Evolutionary conservation across 176 grass and related monocot species (phyloP), one percentile per base, ranked within the genome.

Genomic region (Carex kokanica): DNA sequence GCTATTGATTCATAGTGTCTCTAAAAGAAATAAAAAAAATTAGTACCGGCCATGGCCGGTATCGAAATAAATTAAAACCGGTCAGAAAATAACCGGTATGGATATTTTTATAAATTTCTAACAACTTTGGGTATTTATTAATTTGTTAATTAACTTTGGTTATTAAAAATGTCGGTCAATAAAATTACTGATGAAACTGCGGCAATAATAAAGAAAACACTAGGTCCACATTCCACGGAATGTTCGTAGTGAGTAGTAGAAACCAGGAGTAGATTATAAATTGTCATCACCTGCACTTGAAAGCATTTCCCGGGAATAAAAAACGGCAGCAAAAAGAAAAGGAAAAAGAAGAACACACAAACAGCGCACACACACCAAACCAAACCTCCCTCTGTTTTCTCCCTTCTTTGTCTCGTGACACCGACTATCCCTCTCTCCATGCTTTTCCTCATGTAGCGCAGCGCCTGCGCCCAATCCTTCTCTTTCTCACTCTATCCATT

Each of bases 341-440:
- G 31, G 72, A 53, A 75, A 54, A 54, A 51, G 3, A 73, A 49
- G 18, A 47, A 73, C 32, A 66, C 63, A 29, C 24, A 64, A 20
- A 65, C 24, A 32, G 15, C 63, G 32, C 63, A 16, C 11, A 64
- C 64, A 36, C 64, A 18, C 64, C 64, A 68, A 36, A 71, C 67
- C 67, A 71, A 71, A 78, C 52, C 53, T 63, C 24, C n/a, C 78
- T 63, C 78, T 81, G 78, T 82, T 82, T 62, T 52, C 38, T 63
- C 78, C 47, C 59, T 81, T 81, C 78, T 38, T 80, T 85, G 55
- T 77, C 83, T 68, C 78, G 74, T 68, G 61, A 86, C 63, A 54
- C 74, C 29, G n/a, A n/a, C 38, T 6, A 0, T 5, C 20, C 43
- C 72, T 78, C 55, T n/a, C 40, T 73, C 24, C 66, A 69, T 84